phyloP scores from a whole-genome alignment of 2,329 filamentous ascomycete species.

The Metarhizium sp. region DNA sequence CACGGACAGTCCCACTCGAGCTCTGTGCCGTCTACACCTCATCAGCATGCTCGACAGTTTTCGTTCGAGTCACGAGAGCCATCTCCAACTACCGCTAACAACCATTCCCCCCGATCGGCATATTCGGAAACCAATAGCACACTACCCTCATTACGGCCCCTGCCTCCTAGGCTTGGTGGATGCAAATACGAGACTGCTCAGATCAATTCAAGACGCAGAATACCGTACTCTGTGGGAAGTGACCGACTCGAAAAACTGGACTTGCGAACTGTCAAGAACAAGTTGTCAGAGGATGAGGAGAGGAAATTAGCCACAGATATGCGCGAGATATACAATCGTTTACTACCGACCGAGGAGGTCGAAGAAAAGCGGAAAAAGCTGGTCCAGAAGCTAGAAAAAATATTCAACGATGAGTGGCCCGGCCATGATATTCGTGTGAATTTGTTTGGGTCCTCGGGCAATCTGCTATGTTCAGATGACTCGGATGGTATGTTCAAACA shows the following conservation, averaged over 20 bases:
- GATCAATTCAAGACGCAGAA: slow-evolving; percentile 71
- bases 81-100: slow-evolving; percentile 67
- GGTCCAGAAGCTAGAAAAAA: slow-evolving; percentile 76
- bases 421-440: slow-evolving; percentile 82
- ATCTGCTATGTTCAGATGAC: slow-evolving; percentile 86
- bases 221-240: slow-evolving; percentile 85
- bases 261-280: slow-evolving; percentile 61
- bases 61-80: slow-evolving; percentile 69
- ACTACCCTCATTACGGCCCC: slow-evolving; percentile 57
- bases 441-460: slow-evolving; percentile 96
- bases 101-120: slow-evolving; percentile 80
- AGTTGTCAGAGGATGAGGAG: slow-evolving; percentile 64
- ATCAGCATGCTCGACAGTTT: slow-evolving; percentile 77
- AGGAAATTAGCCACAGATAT: slow-evolving; percentile 71
- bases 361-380: slow-evolving; percentile 66
- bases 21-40: slow-evolving; percentile 88
- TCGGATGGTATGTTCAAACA: slow-evolving; percentile 66
- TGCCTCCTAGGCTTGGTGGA: slow-evolving; percentile 47
- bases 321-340: slow-evolving; percentile 71
- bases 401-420: slow-evolving; percentile 88
- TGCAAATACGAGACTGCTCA: slow-evolving; percentile 88
- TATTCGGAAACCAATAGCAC: slow-evolving; percentile 80
- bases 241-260: slow-evolving; percentile 66
- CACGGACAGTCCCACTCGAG: slow-evolving; percentile 53
- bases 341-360: slow-evolving; percentile 74